These are phyloP conservation scores for Epichloe glyceriae DNA, from an alignment of 2,329 filamentous ascomycete species.

Conservation along the genomic window DNA sequence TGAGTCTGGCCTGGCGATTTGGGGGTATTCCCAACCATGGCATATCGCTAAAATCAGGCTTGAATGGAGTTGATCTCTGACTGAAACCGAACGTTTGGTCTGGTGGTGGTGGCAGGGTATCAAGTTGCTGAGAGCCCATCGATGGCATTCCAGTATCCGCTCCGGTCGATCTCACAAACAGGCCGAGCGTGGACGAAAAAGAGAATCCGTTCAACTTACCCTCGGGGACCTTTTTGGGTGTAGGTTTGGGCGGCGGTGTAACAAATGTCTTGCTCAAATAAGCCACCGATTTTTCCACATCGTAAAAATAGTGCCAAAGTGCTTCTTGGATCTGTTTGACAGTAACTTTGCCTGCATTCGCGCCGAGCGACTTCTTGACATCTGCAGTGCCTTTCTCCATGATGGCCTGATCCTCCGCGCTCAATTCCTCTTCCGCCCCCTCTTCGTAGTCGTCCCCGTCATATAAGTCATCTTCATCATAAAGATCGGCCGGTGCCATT, in stretches of 20 bases:
- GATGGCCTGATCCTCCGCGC: conserved; percentile 31
- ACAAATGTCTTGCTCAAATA: conserved; percentile 61
- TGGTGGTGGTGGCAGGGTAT: neutral
- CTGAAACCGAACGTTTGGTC: neutral
- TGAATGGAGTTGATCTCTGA: neutral
- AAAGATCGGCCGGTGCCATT: conserved; percentile 22
- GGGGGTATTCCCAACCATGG: conserved; percentile 69
- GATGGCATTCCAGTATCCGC: conserved; percentile 16
- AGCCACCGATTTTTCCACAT: conserved; percentile 70
- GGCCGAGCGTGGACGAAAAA: conserved; percentile 17
- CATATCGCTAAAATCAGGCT: conserved; percentile 60
- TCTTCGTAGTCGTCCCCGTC: conserved; percentile 36
- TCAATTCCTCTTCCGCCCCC: conserved; percentile 32
- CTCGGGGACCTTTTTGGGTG: conserved; percentile 28
- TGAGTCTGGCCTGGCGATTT: conserved; percentile 51
- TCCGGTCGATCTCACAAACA: conserved; percentile 18
- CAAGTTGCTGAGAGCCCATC: conserved; percentile 3
- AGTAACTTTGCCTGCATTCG: conserved; percentile 42
- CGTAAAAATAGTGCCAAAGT: conserved; percentile 93
- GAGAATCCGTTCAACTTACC: conserved; percentile 25
- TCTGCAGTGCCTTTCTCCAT: conserved; percentile 54
- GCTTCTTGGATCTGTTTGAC: conserved; percentile 68
- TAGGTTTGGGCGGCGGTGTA: conserved; percentile 19
- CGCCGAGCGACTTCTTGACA: conserved; percentile 53
- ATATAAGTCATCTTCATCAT: conserved; percentile 33